These are phyloP conservation scores for Centella asiatica DNA, from an alignment of 129 eudicot species.

Conservation along the genomic window DNA sequence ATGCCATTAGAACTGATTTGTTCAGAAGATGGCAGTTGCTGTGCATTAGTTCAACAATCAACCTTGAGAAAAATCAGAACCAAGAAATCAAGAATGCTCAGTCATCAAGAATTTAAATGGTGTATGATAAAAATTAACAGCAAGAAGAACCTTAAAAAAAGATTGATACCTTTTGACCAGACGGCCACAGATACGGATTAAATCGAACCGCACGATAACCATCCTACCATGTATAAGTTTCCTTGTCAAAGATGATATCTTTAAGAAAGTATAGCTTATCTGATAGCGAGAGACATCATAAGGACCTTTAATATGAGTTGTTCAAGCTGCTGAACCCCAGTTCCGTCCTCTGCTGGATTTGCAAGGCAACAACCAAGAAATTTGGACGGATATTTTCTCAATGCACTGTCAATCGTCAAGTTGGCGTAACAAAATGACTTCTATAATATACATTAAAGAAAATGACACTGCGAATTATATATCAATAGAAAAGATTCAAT, in stretches of 20 bases:
- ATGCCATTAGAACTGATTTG: background rate
- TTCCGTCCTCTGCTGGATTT: slow-evolving; percentile 85
- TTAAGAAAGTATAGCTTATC: background rate
- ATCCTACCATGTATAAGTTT: slow-evolving; percentile 33
- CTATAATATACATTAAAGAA: background rate
- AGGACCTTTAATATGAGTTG: slow-evolving; percentile 57
- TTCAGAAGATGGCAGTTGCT: background rate
- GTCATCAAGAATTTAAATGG: no score
- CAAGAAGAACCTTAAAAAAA: background rate
- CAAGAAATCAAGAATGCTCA: background rate
- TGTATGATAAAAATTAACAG: background rate
- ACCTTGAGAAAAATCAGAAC: background rate
- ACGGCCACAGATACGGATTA: slow-evolving; percentile 89
- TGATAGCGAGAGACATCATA: background rate
- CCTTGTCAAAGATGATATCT: slow-evolving; percentile 11
- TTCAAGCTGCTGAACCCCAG: slow-evolving; percentile 61
- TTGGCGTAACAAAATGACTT: background rate
- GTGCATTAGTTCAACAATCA: background rate
- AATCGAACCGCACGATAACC: slow-evolving; percentile 88
- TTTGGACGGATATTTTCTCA: slow-evolving; percentile 72
- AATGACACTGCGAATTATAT: background rate
- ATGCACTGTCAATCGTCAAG: slow-evolving; percentile 37
- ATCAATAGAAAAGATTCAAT: background rate
- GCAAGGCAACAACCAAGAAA: slow-evolving; percentile 92
- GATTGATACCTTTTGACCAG: slow-evolving; percentile 59